Conservation (phyloP, 352 stramenopile genomes). For the Elongisporangium prolatum region DNA sequence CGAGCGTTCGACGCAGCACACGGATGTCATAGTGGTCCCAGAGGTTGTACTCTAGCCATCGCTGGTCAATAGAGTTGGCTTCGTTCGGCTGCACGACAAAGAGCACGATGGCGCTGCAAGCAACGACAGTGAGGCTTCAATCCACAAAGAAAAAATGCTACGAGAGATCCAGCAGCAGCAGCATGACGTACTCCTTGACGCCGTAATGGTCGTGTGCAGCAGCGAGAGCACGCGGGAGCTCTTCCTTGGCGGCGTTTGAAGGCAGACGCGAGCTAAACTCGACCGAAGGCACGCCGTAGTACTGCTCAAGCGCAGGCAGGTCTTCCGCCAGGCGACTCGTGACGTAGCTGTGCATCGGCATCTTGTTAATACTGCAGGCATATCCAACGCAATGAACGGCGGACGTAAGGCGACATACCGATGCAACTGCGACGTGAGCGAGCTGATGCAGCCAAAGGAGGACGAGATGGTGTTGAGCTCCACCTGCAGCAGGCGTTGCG, state of each 20-base stretch:
- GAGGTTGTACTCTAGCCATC: constrained; percentile 91
- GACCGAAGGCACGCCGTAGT: constrained; percentile 36
- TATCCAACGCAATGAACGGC: too few relatives aligned
- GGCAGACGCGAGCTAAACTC: constrained; percentile 51
- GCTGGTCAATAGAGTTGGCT: constrained; percentile 90
- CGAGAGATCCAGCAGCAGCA: not conserved
- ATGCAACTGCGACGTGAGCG: constrained; percentile 91
- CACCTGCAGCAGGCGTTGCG: constrained; percentile 88
- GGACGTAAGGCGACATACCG: too few relatives aligned
- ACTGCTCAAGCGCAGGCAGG: constrained; percentile 39
- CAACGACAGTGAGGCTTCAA: not conserved
- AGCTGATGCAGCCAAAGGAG: constrained; percentile 95
- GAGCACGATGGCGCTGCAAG: constrained; percentile 64
- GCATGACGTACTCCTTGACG: constrained; percentile 49
- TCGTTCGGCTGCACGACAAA: constrained; percentile 91
- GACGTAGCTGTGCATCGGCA: constrained; percentile 32
- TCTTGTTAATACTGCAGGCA: not conserved
- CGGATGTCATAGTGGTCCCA: constrained; percentile 78
- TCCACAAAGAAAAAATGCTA: too few relatives aligned
- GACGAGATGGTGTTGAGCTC: constrained; percentile 99
- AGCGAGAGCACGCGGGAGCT: constrained; percentile 63
- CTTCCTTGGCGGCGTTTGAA: constrained; percentile 57
- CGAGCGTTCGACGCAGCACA: constrained; percentile 73
- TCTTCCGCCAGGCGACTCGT: constrained; percentile 41
- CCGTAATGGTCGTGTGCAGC: constrained; percentile 68